Base-by-base conservation (phyloP, 768 basidiomycete genomes). In the Russula sp. region DNA sequence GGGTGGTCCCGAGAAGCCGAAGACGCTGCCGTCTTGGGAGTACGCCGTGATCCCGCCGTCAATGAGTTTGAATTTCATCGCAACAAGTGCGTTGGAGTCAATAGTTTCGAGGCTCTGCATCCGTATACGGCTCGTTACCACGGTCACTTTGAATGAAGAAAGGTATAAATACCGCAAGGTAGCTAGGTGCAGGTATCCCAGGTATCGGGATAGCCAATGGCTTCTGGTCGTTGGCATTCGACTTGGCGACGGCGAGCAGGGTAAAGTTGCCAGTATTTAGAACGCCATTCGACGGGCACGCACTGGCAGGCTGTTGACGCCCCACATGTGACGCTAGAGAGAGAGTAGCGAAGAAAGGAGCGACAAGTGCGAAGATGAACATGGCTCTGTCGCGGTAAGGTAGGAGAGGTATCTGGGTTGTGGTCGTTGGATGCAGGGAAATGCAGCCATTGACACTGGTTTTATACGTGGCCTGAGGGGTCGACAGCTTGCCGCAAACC, bases 21-120 rank as follows among this genome's bases (percentile, higher is more conserved):
- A 45, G 3, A 20, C 2, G 18, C 35, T 32, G 45, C 52, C 58
- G 4, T 45, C 20, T 16, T 31, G 10, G 3, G 37, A 50, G 32
- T 52, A 52, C 4, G 58, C 63, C 7, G 42, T 64, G 37, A 64
- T 39, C 18, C 40, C 58, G 37, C 52, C 57, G 14, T 64, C n/a
- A 8, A 8, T 22, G 32, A 64, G 18, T 18, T 13, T 14, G 39
- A 64, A 60, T 42, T 53, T 55, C 42, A 14, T 14, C 6, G 51
- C 45, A 1, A 55, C 8, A 13, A 60, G 2, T 2, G 22, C 2
- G 22, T 1, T 47, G 14, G 57, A 14, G 2, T 45, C n/a, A 18
- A 55, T 42, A 8, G 50, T 39, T 9, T 55, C 56, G 7, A 50
- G 34, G 42, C n/a, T 63, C 62, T 63, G 34, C 20, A 5, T 45